These are phyloP conservation scores for Mortierella sp. DNA, from an alignment of 371 early-diverging fungal genomes.

Conservation along the genomic window DNA sequence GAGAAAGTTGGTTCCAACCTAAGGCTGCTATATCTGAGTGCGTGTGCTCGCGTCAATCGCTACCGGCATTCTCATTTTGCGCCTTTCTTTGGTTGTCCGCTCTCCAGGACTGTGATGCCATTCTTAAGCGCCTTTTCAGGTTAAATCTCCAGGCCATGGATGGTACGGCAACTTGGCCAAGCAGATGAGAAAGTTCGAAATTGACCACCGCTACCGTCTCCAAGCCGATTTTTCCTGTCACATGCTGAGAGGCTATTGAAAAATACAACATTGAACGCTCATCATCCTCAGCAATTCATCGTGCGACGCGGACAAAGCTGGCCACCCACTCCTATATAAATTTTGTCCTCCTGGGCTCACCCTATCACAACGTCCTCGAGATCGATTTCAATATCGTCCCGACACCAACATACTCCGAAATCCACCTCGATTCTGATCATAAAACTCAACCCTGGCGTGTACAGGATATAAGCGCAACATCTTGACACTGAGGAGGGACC, in stretches of 20 bases:
- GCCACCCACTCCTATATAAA: neutral
- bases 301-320: neutral
- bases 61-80: slow-evolving; percentile 11
- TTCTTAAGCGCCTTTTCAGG: neutral
- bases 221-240: slow-evolving; percentile 5
- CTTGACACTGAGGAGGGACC: neutral
- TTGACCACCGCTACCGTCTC: slow-evolving; percentile 6
- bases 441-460: slow-evolving; percentile 4
- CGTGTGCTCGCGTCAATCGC: slow-evolving; percentile 14
- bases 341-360: slow-evolving; percentile 20
- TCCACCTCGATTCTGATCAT: neutral
- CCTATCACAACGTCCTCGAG: slow-evolving; percentile 1
- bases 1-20: slow-evolving; percentile 12
- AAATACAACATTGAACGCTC: slow-evolving; percentile 5
- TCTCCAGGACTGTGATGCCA: slow-evolving; percentile 10
- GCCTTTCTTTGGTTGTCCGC: slow-evolving; percentile 19
- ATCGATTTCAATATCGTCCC: slow-evolving; percentile 3
- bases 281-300: slow-evolving; percentile 10
- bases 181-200: neutral
- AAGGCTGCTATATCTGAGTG: neutral
- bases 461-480: slow-evolving; percentile 1
- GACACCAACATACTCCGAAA: neutral
- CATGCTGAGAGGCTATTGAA: neutral
- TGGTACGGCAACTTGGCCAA: no score
- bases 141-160: neutral